A percentile compares a stretch with the other conserved stretches of the same genome.
These are phyloP conservation scores for sorghum (Sorghum bicolor) DNA, from an alignment of 176 grass and related monocot genomes.

Conservation along the genomic window Sorghum_bicolor_NCBIv3 NC_012879.2:57509001-57509500, in stretches of 20 bases:
- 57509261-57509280: background rate
- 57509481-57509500: background rate
- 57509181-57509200: background rate
- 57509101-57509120: slow-evolving; percentile 94
- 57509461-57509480: background rate
- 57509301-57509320: background rate
- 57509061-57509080: slow-evolving; percentile 85
- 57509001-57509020: background rate
- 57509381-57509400: background rate
- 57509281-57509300: background rate
- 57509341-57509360: background rate
- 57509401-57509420: background rate
- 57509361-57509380: slow-evolving; percentile 21
- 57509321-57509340: slow-evolving; percentile 5
- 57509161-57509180: background rate
- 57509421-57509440: background rate
- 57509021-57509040: background rate
- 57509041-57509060: slow-evolving; percentile 87
- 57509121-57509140: slow-evolving; percentile 73
- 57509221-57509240: background rate
- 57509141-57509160: slow-evolving; percentile 67
- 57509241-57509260: slow-evolving; percentile 36
- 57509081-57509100: slow-evolving; percentile 68
- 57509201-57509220: background rate
- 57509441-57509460: background rate